Percentiles rank a stretch among this genome's conserved stretches.
Conservation (phyloP, 495 filamentous ascomycete genomes). For the Bathelium albidoporum region DNA sequence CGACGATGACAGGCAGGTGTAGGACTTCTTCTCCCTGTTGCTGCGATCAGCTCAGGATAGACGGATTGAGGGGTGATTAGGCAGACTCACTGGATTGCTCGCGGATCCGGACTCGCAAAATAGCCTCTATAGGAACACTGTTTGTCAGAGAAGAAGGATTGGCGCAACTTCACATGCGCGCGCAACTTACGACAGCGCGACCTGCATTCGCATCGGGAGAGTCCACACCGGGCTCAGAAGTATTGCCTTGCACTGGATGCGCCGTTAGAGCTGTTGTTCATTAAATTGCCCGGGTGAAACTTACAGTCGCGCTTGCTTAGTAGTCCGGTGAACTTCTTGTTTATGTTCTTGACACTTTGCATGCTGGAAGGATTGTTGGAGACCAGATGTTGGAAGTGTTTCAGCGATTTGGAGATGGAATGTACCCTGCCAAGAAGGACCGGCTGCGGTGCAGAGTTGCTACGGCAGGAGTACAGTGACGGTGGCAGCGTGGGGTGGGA, state of each 20-base stretch:
- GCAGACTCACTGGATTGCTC: conserved; percentile 45
- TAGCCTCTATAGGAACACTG: conserved; percentile 34
- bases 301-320: background rate
- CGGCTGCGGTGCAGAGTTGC: background rate
- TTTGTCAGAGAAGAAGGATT: conserved; percentile 10
- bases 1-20: conserved; percentile 89
- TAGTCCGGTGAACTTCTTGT: background rate
- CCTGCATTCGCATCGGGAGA: conserved; percentile 49
- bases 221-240: conserved; percentile 21
- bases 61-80: background rate
- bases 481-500: background rate
- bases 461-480: background rate
- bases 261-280: background rate
- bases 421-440: background rate
- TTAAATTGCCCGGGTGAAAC: background rate
- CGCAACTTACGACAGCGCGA: conserved; percentile 43
- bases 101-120: conserved; percentile 75
- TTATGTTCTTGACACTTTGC: conserved; percentile 3
- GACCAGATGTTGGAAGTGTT: background rate
- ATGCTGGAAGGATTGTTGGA: background rate
- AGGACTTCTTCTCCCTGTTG: conserved; percentile 74
- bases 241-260: background rate
- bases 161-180: conserved; percentile 17
- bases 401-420: background rate
- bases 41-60: background rate